Base-by-base conservation (phyloP, 805 yeast species). In the Maudiozyma barnettii region DNA sequence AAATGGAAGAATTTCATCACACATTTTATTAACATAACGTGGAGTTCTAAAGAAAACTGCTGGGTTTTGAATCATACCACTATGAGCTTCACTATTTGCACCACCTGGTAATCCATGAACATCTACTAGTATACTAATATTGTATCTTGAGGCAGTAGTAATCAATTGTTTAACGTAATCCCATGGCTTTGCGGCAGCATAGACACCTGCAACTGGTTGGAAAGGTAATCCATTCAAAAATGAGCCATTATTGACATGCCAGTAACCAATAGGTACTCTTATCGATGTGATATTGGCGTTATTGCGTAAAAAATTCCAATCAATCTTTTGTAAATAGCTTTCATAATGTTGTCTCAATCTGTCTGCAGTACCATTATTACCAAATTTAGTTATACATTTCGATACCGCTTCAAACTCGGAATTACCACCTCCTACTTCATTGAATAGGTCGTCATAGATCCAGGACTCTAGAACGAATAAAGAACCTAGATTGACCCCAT, bases 51-150 rank as follows among this genome's bases (percentile, higher is more conserved):
- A 80, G 69, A 45, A 66, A 48, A 51, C 22, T 5, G 61, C 55
- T 4, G 51, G 36, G 7, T 46, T 46, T 35, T 50, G 47, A n/a
- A 30, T 45, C 45, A 79, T 81, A 9, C 98, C 98, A 55, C 91
- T 80, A 63, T 90, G 97, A 43, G 82, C 86, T 30, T 81, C 84
- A 1, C 79, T 75, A 59, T 93, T 91, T 21, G 97, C 97, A 35
- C 97, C 97, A 13, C 87, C 88, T 4, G 97, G 97, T 9, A 91
- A 65, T 0, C 84, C 97, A 65, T 93, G 98, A 39, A 91, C 57
- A 64, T 91, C 98, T 14, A 91, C 75, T 46, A 91, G 57, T 0
- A 91, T 80, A 12, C 88, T 84, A 49, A 91, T 91, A 29, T 75
- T 71, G 54, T 79, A 65, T 18, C 70, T 50, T 0, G 61, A 73